phyloP scores from a whole-genome alignment of 2,329 filamentous ascomycete species.

The Scytalidium lignicola region DNA sequence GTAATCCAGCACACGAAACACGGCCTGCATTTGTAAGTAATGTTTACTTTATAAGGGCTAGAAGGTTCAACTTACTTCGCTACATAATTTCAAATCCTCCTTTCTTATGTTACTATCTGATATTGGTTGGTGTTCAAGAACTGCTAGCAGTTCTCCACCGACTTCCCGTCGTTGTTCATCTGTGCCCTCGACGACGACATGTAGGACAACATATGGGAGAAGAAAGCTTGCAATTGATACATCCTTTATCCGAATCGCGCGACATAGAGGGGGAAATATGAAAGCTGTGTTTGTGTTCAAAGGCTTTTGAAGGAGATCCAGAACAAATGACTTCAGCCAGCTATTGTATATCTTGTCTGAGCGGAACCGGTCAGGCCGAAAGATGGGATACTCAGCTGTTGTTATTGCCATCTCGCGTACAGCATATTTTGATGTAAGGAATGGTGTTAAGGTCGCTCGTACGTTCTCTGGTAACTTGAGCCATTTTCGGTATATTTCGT shows the following conservation, averaged over 20 bases:
- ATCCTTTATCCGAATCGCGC: slow-evolving; percentile 81
- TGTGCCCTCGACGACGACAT: slow-evolving; percentile 70
- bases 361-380: slow-evolving; percentile 37
- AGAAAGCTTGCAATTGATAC: slow-evolving; percentile 82
- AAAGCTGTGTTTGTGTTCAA: slow-evolving; percentile 69
- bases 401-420: slow-evolving; percentile 56
- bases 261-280: slow-evolving; percentile 75
- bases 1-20: slow-evolving; percentile 90
- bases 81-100: slow-evolving; percentile 78
- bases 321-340: slow-evolving; percentile 78
- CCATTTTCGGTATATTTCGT: slow-evolving; percentile 69
- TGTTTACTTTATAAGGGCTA: background rate
- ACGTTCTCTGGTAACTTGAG: slow-evolving; percentile 69
- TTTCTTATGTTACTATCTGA: slow-evolving; percentile 54
- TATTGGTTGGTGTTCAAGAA: slow-evolving; percentile 57
- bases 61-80: slow-evolving; percentile 57
- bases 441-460: slow-evolving; percentile 79
- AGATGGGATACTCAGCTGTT: slow-evolving; percentile 69
- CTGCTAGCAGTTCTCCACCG: slow-evolving; percentile 65
- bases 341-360: slow-evolving; percentile 63
- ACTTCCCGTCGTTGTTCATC: slow-evolving; percentile 60
- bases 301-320: slow-evolving; percentile 74
- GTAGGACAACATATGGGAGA: slow-evolving; percentile 79
- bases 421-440: slow-evolving; percentile 77
- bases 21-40: slow-evolving; percentile 52